Evolutionary conservation across 2,329 filamentous ascomycete species (phyloP), one percentile per base, ranked within the genome.

Genomic region (Hymenoscyphus fructigenus): DNA sequence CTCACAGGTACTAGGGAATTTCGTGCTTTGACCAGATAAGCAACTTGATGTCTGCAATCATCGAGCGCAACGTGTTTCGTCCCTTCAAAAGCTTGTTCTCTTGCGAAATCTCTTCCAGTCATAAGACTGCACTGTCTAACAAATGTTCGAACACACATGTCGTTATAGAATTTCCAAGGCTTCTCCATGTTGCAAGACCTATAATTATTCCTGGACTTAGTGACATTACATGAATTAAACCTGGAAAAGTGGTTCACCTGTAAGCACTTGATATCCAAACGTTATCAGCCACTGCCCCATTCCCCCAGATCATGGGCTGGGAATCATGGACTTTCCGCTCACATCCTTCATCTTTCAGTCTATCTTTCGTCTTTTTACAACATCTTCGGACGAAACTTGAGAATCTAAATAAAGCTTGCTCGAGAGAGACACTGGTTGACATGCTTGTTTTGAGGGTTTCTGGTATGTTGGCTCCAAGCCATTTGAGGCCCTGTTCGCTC

Each of bases 111-210:
- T 17, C 58, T 60, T 20, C 63, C 66, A 3, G 63, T 59, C 20
- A 64, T 60, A 44, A 41, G n/a, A 4, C 15, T 41, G 17, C 38
- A 59, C 36, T 65, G 59, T 17, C 60, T 61, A 2, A 69, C 67
- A 20, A 68, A 50, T 1, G 67, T 69, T 15, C 67, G 57, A 3
- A 69, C 61, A 59, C 68, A 70, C 67, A 65, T 70, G 28, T 69
- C 62, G 32, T 68, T 67, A 10, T 61, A 65, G 32, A 50, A 68
- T 20, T 64, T 59, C 65, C 67, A 69, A 4, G 67, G 65, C 26
- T 34, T 65, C 6, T 50, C 20, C 65, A 67, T 65, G 38, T 32
- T 47, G 34, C 68, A 68, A 29, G 65, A 60, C 41, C 26, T 53
- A 53, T 26, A 10, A 23, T 20, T 5, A 44, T 20, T 44, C 41